These are phyloP conservation scores for Teratosphaeria destructans DNA, from an alignment of 2,329 filamentous ascomycete species.

Conservation along the genomic window DNA sequence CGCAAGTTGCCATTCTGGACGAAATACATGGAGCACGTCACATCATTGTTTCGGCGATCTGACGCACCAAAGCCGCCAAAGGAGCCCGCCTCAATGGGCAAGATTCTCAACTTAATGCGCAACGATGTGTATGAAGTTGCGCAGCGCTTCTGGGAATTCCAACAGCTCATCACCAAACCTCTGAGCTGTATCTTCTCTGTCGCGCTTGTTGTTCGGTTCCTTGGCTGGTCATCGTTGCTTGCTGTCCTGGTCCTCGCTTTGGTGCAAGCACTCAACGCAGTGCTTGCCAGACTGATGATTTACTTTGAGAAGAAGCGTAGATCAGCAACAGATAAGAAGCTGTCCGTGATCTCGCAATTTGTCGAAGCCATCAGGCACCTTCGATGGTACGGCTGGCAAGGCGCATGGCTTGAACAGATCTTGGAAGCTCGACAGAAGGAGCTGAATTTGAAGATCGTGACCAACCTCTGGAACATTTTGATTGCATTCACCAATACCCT, in stretches of 20 bases:
- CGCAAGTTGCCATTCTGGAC: slow-evolving; percentile 4
- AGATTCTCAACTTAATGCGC: slow-evolving; percentile 80
- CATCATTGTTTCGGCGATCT: slow-evolving; percentile 4
- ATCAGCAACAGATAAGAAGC: slow-evolving; percentile 61
- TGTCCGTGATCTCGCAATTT: slow-evolving; percentile 75
- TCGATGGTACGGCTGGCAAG: slow-evolving; percentile 75
- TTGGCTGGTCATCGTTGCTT: slow-evolving; percentile 71
- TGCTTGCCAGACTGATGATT: slow-evolving; percentile 57
- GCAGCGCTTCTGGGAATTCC: slow-evolving; percentile 77
- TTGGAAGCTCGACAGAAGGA: slow-evolving; percentile 59
- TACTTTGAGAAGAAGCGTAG: slow-evolving; percentile 62
- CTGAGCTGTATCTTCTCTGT: slow-evolving; percentile 66
- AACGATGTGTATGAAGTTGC: slow-evolving; percentile 71
- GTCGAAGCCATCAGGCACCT: slow-evolving; percentile 76
- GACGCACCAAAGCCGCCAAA: slow-evolving; percentile 27
- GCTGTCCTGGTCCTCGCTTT: slow-evolving; percentile 49
- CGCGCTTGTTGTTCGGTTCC: slow-evolving; percentile 62
- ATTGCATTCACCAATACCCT: slow-evolving; percentile 62
- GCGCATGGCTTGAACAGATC: slow-evolving; percentile 60
- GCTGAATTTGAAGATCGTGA: slow-evolving; percentile 53
- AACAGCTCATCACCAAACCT: slow-evolving; percentile 64
- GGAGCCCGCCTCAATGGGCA: slow-evolving; percentile 69
- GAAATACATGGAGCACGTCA: not conserved
- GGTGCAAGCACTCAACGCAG: slow-evolving; percentile 59
- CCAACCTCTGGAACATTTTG: slow-evolving; percentile 50